These are phyloP conservation scores for Penicillium sp. DNA, from an alignment of 2,329 filamentous ascomycete genomes.

Conservation along the genomic window DNA sequence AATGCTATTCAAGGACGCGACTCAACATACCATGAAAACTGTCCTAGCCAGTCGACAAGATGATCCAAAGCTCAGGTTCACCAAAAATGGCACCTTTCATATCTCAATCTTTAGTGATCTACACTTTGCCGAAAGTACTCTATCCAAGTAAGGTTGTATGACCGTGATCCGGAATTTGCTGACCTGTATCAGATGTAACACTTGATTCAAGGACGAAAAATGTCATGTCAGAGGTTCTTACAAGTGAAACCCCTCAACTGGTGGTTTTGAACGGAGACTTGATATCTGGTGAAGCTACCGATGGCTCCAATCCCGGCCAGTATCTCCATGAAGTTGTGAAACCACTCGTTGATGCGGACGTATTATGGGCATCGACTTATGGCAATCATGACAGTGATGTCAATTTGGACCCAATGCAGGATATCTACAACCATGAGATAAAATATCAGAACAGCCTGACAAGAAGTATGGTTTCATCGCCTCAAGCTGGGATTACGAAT, in stretches of 20 bases:
- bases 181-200: slow-evolving; percentile 17
- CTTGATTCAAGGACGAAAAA: slow-evolving; percentile 63
- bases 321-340: slow-evolving; percentile 66
- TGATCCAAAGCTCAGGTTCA: slow-evolving; percentile 22
- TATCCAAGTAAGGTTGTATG: slow-evolving; percentile 34
- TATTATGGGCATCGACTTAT: slow-evolving; percentile 72
- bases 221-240: slow-evolving; percentile 65
- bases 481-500: slow-evolving; percentile 56
- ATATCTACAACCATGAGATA: slow-evolving; percentile 51
- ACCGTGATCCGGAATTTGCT: slow-evolving; percentile 44
- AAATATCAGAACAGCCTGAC: slow-evolving; percentile 49
- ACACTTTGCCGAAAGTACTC: slow-evolving; percentile 71
- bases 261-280: slow-evolving; percentile 75
- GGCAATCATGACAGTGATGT: slow-evolving; percentile 72
- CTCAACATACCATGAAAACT: slow-evolving; percentile 4
- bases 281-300: slow-evolving; percentile 69
- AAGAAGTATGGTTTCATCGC: slow-evolving; percentile 48
- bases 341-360: slow-evolving; percentile 61
- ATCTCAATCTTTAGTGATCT: slow-evolving; percentile 70
- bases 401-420: slow-evolving; percentile 59
- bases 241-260: slow-evolving; percentile 62
- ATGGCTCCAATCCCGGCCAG: slow-evolving; percentile 59
- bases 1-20: not conserved
- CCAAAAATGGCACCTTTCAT: slow-evolving; percentile 48
- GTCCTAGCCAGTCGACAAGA: not conserved